These are phyloP conservation scores for Haplosporangium gracile DNA, from an alignment of 192 early-diverging fungal genomes.

Conservation along the genomic window DNA sequence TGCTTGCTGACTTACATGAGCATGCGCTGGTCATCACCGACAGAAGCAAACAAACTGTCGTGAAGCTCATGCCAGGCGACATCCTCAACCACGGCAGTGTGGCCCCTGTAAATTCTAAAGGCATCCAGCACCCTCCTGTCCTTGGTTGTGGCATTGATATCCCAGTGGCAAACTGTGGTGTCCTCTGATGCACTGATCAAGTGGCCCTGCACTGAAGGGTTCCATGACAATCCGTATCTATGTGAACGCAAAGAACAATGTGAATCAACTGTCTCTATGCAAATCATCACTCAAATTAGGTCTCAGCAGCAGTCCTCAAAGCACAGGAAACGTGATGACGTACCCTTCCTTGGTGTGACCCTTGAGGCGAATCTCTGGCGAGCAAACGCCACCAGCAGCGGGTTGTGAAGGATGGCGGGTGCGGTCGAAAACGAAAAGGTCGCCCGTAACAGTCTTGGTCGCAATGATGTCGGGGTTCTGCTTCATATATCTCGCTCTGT, in stretches of 20 bases:
- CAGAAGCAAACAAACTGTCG: slow-evolving; percentile 93
- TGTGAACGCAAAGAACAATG: background rate
- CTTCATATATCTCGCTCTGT: slow-evolving; percentile 98
- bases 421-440: slow-evolving; percentile 97
- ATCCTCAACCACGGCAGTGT: slow-evolving; percentile 96
- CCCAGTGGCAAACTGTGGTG: slow-evolving; percentile 92
- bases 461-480: slow-evolving; percentile 97
- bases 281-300: background rate
- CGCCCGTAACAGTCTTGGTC: slow-evolving; percentile 91
- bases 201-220: slow-evolving; percentile 80
- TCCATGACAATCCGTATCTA: slow-evolving; percentile 96
- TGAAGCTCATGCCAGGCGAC: slow-evolving; percentile 92
- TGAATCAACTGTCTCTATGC: background rate
- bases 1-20: slow-evolving; percentile 74
- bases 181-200: slow-evolving; percentile 94
- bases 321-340: background rate
- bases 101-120: slow-evolving; percentile 82
- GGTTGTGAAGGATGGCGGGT: slow-evolving; percentile 89
- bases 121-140: slow-evolving; percentile 85
- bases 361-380: slow-evolving; percentile 87
- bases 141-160: slow-evolving; percentile 84
- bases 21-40: slow-evolving; percentile 95
- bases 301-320: background rate
- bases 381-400: slow-evolving; percentile 79
- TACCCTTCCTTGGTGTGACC: slow-evolving; percentile 96